Base-by-base conservation (phyloP, 495 filamentous ascomycete genomes). In the Hyaloscypha variabilis region DNA sequence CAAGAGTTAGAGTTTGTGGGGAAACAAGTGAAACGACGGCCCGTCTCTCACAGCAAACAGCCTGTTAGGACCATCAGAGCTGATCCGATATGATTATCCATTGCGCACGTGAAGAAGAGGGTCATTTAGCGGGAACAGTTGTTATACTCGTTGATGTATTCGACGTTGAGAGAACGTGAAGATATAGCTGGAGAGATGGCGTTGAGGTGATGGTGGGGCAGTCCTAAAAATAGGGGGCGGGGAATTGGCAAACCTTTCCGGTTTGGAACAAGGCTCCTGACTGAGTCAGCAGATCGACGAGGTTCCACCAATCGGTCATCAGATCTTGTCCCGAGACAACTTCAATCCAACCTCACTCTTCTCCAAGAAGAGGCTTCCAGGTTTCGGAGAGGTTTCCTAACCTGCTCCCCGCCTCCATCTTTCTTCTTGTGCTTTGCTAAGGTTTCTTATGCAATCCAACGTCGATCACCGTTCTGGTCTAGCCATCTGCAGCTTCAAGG, bases 1-100 rank as follows among this genome's bases (percentile, higher is more conserved):
- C 21, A 1, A 23, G 26, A 23, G 13, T 6, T 25, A 25, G 25
- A 25, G 8, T 54, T 54, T 36, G 29, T 21, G 23, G 19, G 54
- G 29, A 34, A 30, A 30, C 26, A 21, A 26, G 5, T 29, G 29
- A 58, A 29, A 34, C 26, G 34, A 17, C 54, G 14, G 25, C 25
- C 19, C 54, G 34, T 31, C 23, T 54, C 8, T 17, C 54, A 28
- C 25, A 8, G 26, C 25, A 58, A 34, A 58, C 29, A 58, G 54
- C 26, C 54, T 58, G 54, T 34, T 24, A 23, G 21, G 25, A 54
- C 25, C 8, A 24, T 8, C 23, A 54, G 8, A 24, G 3, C 6
- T 14, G 51, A 31, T 58, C 54, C 54, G 26, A 58, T 58, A n/a
- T 14, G 51, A 25, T 54, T 54, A 54, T 54, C 51, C 51, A 19